Conservation (phyloP, 768 basidiomycete genomes). For the Phylloporus arenicola region DNA sequence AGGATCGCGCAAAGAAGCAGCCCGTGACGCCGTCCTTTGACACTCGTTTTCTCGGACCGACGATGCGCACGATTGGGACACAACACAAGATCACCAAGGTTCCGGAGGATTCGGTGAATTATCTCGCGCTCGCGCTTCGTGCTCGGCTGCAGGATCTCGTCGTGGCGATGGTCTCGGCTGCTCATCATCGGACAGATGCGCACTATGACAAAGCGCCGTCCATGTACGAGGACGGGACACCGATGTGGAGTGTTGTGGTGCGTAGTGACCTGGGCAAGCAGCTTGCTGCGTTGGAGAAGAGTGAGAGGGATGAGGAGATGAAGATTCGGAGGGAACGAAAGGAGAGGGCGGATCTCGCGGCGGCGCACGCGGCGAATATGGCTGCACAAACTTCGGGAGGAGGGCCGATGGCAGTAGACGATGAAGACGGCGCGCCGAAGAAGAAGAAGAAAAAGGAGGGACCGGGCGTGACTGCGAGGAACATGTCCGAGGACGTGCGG, state of each 20-base stretch:
- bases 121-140: constrained; percentile 74
- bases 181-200: constrained; percentile 63
- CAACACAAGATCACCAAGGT: constrained; percentile 65
- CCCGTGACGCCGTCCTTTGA: constrained; percentile 66
- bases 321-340: constrained; percentile 70
- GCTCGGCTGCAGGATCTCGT: constrained; percentile 68
- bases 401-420: constrained; percentile 31
- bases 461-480: constrained; percentile 77
- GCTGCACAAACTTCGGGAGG: constrained; percentile 50
- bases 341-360: constrained; percentile 66
- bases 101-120: constrained; percentile 69
- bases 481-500: constrained; percentile 87
- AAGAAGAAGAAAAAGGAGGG: constrained; percentile 80
- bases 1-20: constrained; percentile 79
- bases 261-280: constrained; percentile 79
- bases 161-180: constrained; percentile 60
- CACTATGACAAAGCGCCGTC: constrained; percentile 64
- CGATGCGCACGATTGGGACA: constrained; percentile 62
- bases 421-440: constrained; percentile 60
- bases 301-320: constrained; percentile 81
- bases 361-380: constrained; percentile 60
- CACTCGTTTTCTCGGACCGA: constrained; percentile 54
- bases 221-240: constrained; percentile 58
- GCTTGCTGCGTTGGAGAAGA: constrained; percentile 65
- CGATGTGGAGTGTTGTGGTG: constrained; percentile 81